Evolutionary conservation across 306 rosid genomes (phyloP).

Genomic region (Crataegus laevigata): DNA sequence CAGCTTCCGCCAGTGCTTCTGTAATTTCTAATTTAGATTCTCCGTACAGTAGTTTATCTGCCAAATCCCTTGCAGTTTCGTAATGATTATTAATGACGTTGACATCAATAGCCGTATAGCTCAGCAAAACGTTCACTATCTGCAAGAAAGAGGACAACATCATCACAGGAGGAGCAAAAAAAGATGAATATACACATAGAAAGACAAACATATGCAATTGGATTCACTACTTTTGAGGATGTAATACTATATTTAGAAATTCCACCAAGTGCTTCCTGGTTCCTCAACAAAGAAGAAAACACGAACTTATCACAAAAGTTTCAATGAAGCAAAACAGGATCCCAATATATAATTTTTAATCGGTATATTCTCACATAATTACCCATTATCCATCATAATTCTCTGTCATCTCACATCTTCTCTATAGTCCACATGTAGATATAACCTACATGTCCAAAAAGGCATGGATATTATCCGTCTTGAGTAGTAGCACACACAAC

Average conservation of each 20-base stretch:
- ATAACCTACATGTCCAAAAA: neutral
- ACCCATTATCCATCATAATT: neutral
- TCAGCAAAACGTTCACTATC: constrained; percentile 62
- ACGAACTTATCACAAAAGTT: neutral
- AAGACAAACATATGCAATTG: neutral
- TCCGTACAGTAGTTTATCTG: constrained; percentile 76
- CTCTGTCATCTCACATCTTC: neutral
- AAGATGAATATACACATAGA: neutral
- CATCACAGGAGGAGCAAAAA: neutral
- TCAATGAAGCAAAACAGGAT: neutral
- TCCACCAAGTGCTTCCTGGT: neutral
- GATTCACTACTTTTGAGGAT: neutral
- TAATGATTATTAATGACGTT: constrained; percentile 68
- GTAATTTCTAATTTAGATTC: constrained; percentile 58
- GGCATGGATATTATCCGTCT: neutral
- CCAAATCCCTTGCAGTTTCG: constrained; percentile 90
- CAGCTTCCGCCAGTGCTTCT: constrained; percentile 62
- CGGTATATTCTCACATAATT: neutral
- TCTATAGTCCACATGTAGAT: neutral
- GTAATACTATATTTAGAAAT: neutral
- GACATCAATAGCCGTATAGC: constrained; percentile 49
- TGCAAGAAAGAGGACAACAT: constrained; percentile 32
- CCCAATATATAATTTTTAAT: neutral
- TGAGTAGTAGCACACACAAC: neutral
- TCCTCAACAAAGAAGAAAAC: neutral